phyloP scores from a whole-genome alignment of 2,329 filamentous ascomycete genomes.

The Xylaria sp. region DNA sequence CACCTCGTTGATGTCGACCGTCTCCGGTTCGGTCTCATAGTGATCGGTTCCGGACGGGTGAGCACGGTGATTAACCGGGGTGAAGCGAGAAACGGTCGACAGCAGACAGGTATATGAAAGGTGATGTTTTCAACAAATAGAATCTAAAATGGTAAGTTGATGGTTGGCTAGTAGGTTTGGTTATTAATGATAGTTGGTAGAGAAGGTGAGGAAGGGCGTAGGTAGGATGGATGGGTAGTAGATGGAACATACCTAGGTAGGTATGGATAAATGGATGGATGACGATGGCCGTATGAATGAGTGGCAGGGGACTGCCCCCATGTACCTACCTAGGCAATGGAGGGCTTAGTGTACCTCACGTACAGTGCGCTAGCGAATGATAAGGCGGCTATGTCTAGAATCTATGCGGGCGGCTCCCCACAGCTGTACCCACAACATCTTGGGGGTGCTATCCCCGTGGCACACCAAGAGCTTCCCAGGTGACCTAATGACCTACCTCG shows the following conservation, averaged over 20 bases:
- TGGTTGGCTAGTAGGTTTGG: conserved; percentile 11
- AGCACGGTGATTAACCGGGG: neutral
- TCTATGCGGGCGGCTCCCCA: conserved; percentile 13
- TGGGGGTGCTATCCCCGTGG: conserved; percentile 18
- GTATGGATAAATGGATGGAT: conserved; percentile 10
- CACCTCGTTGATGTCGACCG: conserved; percentile 44
- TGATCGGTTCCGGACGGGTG: conserved; percentile 9
- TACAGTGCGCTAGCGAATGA: neutral
- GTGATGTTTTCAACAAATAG: neutral
- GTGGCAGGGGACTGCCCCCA: conserved; percentile 11
- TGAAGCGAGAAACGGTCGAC: conserved; percentile 1
- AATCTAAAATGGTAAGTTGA: neutral
- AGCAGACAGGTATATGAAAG: neutral
- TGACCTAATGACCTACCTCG: conserved; percentile 10
- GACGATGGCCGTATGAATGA: conserved; percentile 15
- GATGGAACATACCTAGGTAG: too few relatives aligned
- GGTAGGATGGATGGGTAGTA: too few relatives aligned
- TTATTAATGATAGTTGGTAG: neutral
- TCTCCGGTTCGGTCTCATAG: conserved; percentile 39
- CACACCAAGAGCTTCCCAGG: neutral
- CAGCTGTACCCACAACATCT: neutral
- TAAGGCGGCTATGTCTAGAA: neutral
- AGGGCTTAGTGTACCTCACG: neutral
- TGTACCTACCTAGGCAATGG: neutral
- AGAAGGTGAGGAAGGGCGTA: neutral